Evolutionary conservation across 352 stramenopile genomes (phyloP), one percentile per base, ranked within the genome.

Genomic region (Phytopythium cucurbitacearum): DNA sequence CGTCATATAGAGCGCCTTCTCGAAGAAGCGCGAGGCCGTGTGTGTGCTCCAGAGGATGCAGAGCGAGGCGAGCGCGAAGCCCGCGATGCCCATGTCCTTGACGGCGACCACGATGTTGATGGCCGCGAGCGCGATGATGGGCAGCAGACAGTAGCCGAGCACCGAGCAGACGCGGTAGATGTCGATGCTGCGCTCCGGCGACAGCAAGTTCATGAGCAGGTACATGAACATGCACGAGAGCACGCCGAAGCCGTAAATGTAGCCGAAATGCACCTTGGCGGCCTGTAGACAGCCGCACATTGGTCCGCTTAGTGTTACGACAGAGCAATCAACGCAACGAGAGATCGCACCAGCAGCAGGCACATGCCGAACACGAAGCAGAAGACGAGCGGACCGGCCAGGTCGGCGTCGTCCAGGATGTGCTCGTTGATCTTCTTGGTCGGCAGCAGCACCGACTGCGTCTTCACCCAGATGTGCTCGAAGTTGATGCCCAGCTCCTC

Each of bases 401-500:
- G 71, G 58, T 99, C 96, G 13, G 88, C 78, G 57, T 95, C 85
- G 51, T 98, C 85, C 35, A 98, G 68, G 61, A 96, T 94, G 51
- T 91, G 76, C 54, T 91, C 80, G 52, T 91, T 89, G 53, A 95
- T 88, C 53, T 89, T 72, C 71, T 89, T 91, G 16, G 80, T 95
- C n/a, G 96, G 96, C 36, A 98, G 77, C 38, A 99, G 69, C 41
- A 99, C 95, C 0, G 95, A 94, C 59, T 97, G 82, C 9, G 91
- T 98, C 81, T 99, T 99, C 60, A 84, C 73, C 69, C 91, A 93
- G 59, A 99, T 99, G 62, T 99, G 96, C 36, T 92, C 77, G 49
- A 99, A 97, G 66, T 98, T 96, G 58, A 99, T 98, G 11, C 95
- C 97, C 11, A 99, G 66, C 69, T 99, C 97, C 89, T 99, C 96